Base-by-base conservation (phyloP, 352 stramenopile genomes). In the Phytophthora fragariae region DNA sequence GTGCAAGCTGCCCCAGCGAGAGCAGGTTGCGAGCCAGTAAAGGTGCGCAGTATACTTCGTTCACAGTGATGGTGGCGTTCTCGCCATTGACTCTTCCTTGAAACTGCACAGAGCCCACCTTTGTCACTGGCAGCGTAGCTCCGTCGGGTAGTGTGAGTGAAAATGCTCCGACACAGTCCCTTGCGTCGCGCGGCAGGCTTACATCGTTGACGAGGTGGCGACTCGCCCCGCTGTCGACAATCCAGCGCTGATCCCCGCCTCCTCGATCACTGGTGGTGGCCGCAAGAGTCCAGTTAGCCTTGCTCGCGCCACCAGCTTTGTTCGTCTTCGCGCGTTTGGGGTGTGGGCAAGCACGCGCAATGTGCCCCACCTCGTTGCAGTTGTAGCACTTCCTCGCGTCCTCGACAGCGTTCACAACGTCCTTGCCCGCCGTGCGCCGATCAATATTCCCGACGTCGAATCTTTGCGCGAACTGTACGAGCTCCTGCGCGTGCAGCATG, bases 131-230 rank as follows among this genome's bases (percentile, higher is more conserved):
- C 15, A 57, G n/a, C 3, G 2, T 5, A 35, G 50, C 49, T 49
- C 47, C 59, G 19, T 35, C 46, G 17, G 29, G 29, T 46, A 27
- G 59, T 29, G 59, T 57, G 5, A 65, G 46, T 8, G 17, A 19
- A 3, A 6, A 2, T 50, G 15, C 31, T 9, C 9, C 35, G 35
- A 1, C 46, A n/a, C 35, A 41, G 35, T 37, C 59, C 29, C 33
- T 65, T 41, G 33, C 59, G 37, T 65, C 46, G 17, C 31, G 46
- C 5, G 57, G 46, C 2, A 65, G 3, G n/a, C n/a, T 65, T 27
- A 15, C 57, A 52, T 57, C 56, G 15, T 60, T 71, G 14, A 61
- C 37, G 14, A 64, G n/a, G 21, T 64, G 63, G 2, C 54, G 41
- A 54, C 63, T 65, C 10, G 55, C 33, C 14, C 44, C 46, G 24